Conservation (phyloP, 805 yeast species). For the Ogataea nonfermentans region DNA sequence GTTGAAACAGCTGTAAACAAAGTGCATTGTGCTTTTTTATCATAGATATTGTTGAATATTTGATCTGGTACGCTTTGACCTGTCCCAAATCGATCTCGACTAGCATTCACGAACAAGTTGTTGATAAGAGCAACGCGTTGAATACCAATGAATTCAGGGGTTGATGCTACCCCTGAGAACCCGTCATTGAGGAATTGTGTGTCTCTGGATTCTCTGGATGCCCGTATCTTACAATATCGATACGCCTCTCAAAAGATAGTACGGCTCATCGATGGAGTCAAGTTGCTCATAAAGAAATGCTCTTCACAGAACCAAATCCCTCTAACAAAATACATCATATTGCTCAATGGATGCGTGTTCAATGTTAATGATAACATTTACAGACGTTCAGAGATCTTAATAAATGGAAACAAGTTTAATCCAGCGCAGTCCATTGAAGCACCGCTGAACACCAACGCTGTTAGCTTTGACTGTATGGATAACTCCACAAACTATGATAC, state of each 20-base stretch:
- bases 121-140: conserved; percentile 8
- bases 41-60: no score
- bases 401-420: conserved; percentile 42
- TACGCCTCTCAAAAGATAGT: conserved; percentile 50
- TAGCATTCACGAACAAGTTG: neutral
- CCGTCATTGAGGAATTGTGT: conserved; percentile 29
- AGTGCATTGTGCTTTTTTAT: no score
- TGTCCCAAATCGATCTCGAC: neutral
- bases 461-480: conserved; percentile 36
- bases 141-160: conserved; percentile 2
- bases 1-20: no score
- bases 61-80: neutral
- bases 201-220: conserved; percentile 49
- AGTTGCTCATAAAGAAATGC: conserved; percentile 20
- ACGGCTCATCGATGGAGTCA: conserved; percentile 35
- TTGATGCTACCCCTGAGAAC: neutral
- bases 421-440: conserved; percentile 40
- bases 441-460: conserved; percentile 36
- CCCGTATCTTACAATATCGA: conserved; percentile 56
- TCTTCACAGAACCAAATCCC: conserved; percentile 31
- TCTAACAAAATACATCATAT: conserved; percentile 34
- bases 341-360: conserved; percentile 41
- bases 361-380: conserved; percentile 40
- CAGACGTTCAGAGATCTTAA: conserved; percentile 38
- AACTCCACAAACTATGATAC: conserved; percentile 34